Conservation (phyloP, 1,284 basidiomycete genomes). For the Moniliophthora roreri region DNA sequence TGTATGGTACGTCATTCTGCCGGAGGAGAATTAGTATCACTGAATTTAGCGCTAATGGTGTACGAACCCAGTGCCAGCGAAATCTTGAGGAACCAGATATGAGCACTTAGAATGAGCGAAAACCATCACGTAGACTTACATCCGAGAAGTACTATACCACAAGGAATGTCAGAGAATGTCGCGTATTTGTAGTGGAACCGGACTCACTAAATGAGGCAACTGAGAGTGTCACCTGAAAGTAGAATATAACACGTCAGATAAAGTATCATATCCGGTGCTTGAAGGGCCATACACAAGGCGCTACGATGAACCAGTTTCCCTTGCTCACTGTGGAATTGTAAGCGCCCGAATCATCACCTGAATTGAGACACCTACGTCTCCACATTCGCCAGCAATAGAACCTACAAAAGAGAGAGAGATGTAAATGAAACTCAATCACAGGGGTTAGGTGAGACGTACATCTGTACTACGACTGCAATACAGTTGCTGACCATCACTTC, state of each 20-base stretch:
- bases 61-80: not conserved
- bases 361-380: constrained; percentile 3
- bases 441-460: constrained; percentile 6
- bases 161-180: no score
- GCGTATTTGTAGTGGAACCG: no score
- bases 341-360: not conserved
- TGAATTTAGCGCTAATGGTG: no score
- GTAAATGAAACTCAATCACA: not conserved
- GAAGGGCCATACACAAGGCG: no score
- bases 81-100: not conserved
- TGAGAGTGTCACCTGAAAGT: constrained; percentile 2
- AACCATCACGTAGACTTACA: not conserved
- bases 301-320: not conserved
- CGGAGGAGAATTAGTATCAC: not conserved
- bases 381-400: constrained; percentile 15
- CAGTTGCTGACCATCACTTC: constrained; percentile 13
- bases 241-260: not conserved
- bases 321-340: constrained; percentile 12
- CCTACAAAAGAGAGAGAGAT: not conserved
- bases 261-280: no score
- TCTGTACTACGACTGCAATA: constrained; percentile 11
- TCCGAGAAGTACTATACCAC: not conserved
- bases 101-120: not conserved
- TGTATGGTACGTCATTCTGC: constrained; percentile 11
- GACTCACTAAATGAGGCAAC: constrained; percentile 8